phyloP scores from a whole-genome alignment of 306 rosid genomes.

The Geum urbanum region DNA sequence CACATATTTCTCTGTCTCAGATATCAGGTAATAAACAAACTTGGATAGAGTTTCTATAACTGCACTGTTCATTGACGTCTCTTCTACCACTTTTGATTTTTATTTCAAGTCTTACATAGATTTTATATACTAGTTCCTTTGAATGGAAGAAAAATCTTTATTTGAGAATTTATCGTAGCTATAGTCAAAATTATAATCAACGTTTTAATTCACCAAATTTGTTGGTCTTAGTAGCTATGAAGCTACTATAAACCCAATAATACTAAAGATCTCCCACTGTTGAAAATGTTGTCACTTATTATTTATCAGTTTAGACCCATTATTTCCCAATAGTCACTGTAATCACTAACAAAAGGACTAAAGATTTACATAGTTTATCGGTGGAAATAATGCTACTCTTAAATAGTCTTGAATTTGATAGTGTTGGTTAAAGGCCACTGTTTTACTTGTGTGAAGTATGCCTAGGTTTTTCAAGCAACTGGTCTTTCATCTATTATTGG shows the following conservation, averaged over 20 bases:
- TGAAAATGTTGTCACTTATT: not conserved
- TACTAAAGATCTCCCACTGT: not conserved
- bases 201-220: not conserved
- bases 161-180: not conserved
- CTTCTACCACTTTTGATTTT: not conserved
- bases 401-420: not conserved
- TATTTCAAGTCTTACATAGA: not conserved
- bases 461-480: too few species aligned
- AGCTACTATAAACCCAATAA: not conserved
- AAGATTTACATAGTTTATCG: not conserved
- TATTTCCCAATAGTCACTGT: not conserved
- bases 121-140: not conserved
- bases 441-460: too few species aligned
- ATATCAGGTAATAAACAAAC: conserved; percentile 57
- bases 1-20: conserved; percentile 88
- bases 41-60: conserved; percentile 7
- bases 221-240: not conserved
- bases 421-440: too few species aligned
- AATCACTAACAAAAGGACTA: not conserved
- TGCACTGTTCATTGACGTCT: not conserved
- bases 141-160: not conserved
- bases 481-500: too few species aligned
- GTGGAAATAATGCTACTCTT: not conserved
- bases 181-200: not conserved
- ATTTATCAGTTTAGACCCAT: not conserved